Percentiles rank a stretch among this genome's conserved stretches.
Evolutionary conservation across 306 rosid species (phyloP).

Genomic region (Lupinus albus): DNA sequence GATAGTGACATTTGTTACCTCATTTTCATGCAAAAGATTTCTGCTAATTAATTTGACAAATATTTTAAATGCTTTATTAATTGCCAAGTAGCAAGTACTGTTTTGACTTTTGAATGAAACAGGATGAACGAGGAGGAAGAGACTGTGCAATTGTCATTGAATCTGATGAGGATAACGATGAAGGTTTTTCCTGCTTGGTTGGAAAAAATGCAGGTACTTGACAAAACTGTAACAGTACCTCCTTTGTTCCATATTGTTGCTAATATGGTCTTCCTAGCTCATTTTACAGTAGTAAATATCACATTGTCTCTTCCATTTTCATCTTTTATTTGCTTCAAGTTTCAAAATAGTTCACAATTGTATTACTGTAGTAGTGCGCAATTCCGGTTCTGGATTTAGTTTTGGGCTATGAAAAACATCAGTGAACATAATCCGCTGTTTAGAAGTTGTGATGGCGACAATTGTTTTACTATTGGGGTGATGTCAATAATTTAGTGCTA

Average conservation of each 20-base stretch:
- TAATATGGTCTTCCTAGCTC: not conserved
- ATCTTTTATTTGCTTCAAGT: not conserved
- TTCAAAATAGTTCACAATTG: conserved; percentile 5
- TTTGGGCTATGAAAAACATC: conserved; percentile 11
- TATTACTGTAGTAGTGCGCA: not conserved
- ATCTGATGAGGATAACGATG: conserved; percentile 81
- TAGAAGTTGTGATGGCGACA: not conserved
- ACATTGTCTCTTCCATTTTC: not conserved
- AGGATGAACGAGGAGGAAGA: conserved; percentile 55
- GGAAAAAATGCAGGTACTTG: conserved; percentile 65
- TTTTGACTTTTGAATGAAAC: conserved; percentile 42
- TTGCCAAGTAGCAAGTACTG: conserved; percentile 9
- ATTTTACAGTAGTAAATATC: not conserved
- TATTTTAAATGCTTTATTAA: conserved; percentile 11
- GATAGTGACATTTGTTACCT: conserved; percentile 31
- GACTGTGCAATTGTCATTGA: conserved; percentile 66
- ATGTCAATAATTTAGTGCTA: conserved; percentile 2
- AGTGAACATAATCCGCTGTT: not conserved
- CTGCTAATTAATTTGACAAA: conserved; percentile 31
- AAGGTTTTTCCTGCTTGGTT: conserved; percentile 69
- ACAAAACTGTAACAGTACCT: conserved; percentile 36
- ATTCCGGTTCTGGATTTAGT: conserved; percentile 16
- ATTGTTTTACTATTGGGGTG: not conserved
- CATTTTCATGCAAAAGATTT: conserved; percentile 29
- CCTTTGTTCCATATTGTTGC: not conserved